These are phyloP conservation scores for Tuber brumale DNA, from an alignment of 495 filamentous ascomycete genomes.

Conservation along the genomic window DNA sequence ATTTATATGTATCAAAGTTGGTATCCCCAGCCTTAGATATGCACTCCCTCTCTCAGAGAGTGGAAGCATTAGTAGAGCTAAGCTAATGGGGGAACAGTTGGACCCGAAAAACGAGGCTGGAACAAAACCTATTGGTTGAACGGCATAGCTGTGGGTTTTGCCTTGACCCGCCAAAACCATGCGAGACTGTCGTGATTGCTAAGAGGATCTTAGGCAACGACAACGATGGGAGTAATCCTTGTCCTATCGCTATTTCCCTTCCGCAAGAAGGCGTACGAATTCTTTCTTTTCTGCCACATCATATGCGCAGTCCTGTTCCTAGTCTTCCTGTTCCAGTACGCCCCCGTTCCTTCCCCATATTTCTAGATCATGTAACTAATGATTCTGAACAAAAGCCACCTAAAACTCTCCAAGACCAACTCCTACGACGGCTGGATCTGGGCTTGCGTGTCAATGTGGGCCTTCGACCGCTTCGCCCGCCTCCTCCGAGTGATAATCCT, in stretches of 20 bases:
- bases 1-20: conserved; percentile 39
- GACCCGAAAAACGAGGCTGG: conserved; percentile 29
- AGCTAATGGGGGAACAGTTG: conserved; percentile 16
- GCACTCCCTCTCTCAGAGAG: background rate
- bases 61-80: background rate
- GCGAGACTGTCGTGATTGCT: conserved; percentile 7
- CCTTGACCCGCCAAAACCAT: background rate
- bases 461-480: conserved; percentile 49
- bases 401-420: conserved; percentile 47
- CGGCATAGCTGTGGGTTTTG: conserved; percentile 37
- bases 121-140: conserved; percentile 39
- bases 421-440: conserved; percentile 52
- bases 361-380: background rate
- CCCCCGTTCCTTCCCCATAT: conserved; percentile 7
- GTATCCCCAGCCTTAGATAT: conserved; percentile 10
- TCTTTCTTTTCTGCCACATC: conserved; percentile 53
- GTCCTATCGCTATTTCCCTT: conserved; percentile 49
- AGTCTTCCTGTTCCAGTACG: conserved; percentile 52
- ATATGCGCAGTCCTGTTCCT: conserved; percentile 49
- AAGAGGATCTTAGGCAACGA: conserved; percentile 44
- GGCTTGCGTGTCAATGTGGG: conserved; percentile 51
- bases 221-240: conserved; percentile 48
- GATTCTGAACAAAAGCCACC: conserved; percentile 44
- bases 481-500: conserved; percentile 48
- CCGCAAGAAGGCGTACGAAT: conserved; percentile 50